Evolutionary conservation across 768 basidiomycete species (phyloP), one percentile per base, ranked within the genome.

Genomic region (Tremella fuciformis): DNA sequence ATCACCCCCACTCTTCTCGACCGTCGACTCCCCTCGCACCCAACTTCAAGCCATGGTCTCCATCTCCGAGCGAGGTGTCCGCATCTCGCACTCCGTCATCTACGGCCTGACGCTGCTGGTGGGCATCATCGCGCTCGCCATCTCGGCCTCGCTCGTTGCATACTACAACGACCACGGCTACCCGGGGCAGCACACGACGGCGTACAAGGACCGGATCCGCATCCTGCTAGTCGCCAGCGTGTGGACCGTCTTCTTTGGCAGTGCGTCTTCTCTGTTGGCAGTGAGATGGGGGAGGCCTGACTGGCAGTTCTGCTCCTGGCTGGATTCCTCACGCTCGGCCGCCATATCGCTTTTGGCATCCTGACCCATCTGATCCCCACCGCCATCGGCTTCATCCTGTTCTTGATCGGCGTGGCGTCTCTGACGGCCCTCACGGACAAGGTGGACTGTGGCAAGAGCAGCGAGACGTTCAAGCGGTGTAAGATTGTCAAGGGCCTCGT

Each of bases 321-420:
- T 41, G 78, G 77, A 1, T 74, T 76, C 62, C 44, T 75, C 46
- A 3, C 71, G 37, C 46, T 64, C 15, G 65, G 74, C 8, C 53
- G 41, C 3, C 61, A 67, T 41, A 39, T 66, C 37, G 63, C 71
- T 0, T 77, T 78, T 53, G 78, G 78, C 37, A 58, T 79, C 58
- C 46, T 76, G 29, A 57, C 70, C 7, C 72, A 76, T 54, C 59
- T 76, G 51, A 47, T 78, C 53, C 62, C 70, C 19, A 56, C 72
- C 47, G 57, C 62, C n/a, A 73, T 79, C 60, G 67, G 64, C n/a
- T 78, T 78, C 57, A 65, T 78, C 64, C 67, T 78, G 21, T 75
- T 71, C 71, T 46, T 78, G 15, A 73, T 77, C 62, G 77, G 78
- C 16, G 42, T 69, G 0, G 60, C 76, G 0, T 71, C 76, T 6